Evolutionary conservation across 768 basidiomycete species (phyloP).

Genomic region (Mycena metata): DNA sequence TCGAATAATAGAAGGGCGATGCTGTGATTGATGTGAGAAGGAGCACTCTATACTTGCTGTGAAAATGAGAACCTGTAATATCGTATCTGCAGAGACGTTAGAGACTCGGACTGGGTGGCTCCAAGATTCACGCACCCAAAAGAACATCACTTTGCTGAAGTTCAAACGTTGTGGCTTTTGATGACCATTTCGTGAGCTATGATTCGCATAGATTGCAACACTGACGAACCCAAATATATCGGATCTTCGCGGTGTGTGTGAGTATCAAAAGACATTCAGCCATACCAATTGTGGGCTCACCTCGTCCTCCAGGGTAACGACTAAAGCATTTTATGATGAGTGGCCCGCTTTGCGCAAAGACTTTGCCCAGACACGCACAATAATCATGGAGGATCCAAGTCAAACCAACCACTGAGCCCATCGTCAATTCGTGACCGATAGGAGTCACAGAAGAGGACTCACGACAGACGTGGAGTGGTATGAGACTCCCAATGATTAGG

Average conservation of each 20-base stretch:
- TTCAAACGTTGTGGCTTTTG: conserved; percentile 51
- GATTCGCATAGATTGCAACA: neutral
- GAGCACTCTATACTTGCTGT: too few species aligned
- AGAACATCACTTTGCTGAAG: conserved; percentile 56
- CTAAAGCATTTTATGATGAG: conserved; percentile 38
- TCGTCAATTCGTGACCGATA: too few species aligned
- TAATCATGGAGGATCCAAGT: conserved; percentile 58
- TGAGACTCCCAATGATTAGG: conserved; percentile 23
- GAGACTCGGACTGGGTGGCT: neutral
- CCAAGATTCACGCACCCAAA: conserved; percentile 50
- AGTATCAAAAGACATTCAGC: too few species aligned
- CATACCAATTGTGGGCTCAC: conserved; percentile 17
- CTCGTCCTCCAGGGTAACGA: conserved; percentile 53
- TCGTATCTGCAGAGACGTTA: conserved; percentile 51
- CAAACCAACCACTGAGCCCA: conserved; percentile 46
- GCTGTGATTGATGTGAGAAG: conserved; percentile 36
- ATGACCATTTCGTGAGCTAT: too few species aligned
- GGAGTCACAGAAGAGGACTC: neutral
- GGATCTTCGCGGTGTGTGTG: conserved; percentile 42
- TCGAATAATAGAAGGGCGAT: conserved; percentile 60
- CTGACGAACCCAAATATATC: conserved; percentile 55
- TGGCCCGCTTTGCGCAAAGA: too few species aligned
- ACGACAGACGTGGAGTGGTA: conserved; percentile 29
- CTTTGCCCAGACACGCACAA: conserved; percentile 31
- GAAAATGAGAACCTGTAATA: conserved; percentile 52